A percentile compares a stretch with the other conserved stretches of the same genome.
Conservation (phyloP, 495 filamentous ascomycete genomes). For the Daldinia vernicosa region DNA sequence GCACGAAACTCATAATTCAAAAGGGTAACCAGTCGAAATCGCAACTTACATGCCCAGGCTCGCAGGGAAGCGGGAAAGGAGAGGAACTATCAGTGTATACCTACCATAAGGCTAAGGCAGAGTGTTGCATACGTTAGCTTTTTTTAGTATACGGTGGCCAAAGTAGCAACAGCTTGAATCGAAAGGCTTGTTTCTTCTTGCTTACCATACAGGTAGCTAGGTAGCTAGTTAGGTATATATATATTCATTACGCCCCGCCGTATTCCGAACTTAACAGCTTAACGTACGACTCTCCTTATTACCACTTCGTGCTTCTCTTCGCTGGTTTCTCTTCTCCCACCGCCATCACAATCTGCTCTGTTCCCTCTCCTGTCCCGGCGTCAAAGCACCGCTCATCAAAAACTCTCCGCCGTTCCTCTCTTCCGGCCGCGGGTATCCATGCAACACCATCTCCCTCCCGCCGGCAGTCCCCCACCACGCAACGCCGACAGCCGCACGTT, state of each 20-base stretch:
- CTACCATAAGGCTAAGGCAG: neutral
- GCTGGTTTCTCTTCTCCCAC: neutral
- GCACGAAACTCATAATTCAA: neutral
- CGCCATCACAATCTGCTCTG: slow-evolving; percentile 23
- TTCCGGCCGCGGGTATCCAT: slow-evolving; percentile 24
- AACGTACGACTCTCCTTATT: neutral
- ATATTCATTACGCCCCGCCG: neutral
- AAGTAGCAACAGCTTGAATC: neutral
- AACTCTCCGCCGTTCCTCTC: slow-evolving; percentile 22
- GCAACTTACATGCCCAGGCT: neutral
- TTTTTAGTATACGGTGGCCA: slow-evolving; percentile 2
- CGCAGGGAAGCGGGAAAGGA: neutral
- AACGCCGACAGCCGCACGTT: slow-evolving; percentile 79
- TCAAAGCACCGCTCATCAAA: slow-evolving; percentile 60
- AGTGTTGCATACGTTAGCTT: neutral
- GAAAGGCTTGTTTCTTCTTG: neutral
- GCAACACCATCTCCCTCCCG: slow-evolving; percentile 52
- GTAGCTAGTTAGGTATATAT: neutral
- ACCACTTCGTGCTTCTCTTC: neutral
- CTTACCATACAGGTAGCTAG: neutral
- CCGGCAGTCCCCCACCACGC: slow-evolving; percentile 79
- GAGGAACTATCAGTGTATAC: neutral
- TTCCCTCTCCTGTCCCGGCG: slow-evolving; percentile 20
- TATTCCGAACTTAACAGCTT: neutral
- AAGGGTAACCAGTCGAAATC: neutral